Base-by-base conservation (phyloP, 768 basidiomycete genomes). In the Coprinopsis strossmayeri region DNA sequence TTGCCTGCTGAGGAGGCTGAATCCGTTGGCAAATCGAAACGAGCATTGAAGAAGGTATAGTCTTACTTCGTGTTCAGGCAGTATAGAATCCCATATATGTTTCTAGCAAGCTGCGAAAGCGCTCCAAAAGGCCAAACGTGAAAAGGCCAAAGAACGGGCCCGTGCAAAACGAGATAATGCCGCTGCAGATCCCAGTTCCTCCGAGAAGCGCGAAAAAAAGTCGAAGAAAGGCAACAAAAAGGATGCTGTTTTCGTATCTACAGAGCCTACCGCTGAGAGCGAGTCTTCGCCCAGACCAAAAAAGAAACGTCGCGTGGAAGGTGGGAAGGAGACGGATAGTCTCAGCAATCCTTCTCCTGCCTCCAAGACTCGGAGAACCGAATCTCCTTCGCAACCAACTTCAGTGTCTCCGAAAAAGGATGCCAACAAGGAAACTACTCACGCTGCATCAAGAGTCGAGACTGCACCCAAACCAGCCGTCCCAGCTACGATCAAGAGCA, bases 41-140 rank as follows among this genome's bases (percentile, higher is more conserved):
- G 84, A 42, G 76, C 76, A 2, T 64, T 76, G 52, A 87, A 84
- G 62, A 74, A 79, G 64, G 87, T 83, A 56, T 20, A 72, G 50
- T 32, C 26, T 24, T 15, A 25, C 34, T 30, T 32, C 9, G 52
- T 27, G 15, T 28, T 23, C 0, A 41, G 39, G 23, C 26, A 34
- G 20, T 13, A 15, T 5, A 21, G 3, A 18, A 49, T 30, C 30
- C 3, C 20, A 27, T 17, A 12, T 40, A 43, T 12, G 49, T 34
- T 55, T 9, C 10, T 18, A 82, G 79, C 72, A 72, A 69, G 73
- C 67, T 7, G 76, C 74, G 49, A 65, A 70, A 35, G 69, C 58
- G 4, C 58, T 63, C 24, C 57, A 77, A 44, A 76, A 70, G 45
- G 70, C 69, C 5, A 77, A 69, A 53, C 77, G 81, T 43, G 67